Conservation (phyloP, 2,329 filamentous ascomycete species). For the Periconia sp. region DNA sequence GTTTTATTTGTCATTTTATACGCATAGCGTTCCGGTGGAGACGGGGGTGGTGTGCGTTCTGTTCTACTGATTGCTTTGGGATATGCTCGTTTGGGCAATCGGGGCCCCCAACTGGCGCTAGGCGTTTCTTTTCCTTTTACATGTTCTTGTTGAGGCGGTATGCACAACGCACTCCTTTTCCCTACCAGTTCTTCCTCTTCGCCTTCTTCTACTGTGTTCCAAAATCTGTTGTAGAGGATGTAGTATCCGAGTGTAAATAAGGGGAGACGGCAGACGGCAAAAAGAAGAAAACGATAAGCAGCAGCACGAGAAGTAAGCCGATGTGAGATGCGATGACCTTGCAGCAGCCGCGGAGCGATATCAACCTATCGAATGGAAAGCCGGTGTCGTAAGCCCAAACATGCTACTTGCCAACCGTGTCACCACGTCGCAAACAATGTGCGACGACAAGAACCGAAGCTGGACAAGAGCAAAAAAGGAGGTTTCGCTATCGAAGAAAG, state of each 20-base stretch:
- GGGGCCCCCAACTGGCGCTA: too few species aligned
- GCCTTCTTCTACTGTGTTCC: too few species aligned
- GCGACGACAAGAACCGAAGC: not conserved
- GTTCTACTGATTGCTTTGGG: not conserved
- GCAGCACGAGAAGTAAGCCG: too few species aligned
- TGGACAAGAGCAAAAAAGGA: not conserved
- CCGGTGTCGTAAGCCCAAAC: not conserved
- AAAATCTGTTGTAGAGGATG: too few species aligned
- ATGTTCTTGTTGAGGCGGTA: not conserved
- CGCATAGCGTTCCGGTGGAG: constrained; percentile 3
- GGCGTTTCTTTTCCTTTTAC: not conserved
- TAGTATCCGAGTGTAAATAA: too few species aligned
- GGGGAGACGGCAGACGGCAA: too few species aligned
- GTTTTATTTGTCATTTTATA: not conserved
- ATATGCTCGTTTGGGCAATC: not conserved
- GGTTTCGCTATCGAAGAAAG: not conserved
- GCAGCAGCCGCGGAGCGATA: too few species aligned
- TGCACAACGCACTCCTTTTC: not conserved
- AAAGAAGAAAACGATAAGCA: too few species aligned
- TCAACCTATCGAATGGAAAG: not conserved
- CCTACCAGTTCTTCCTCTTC: too few species aligned
- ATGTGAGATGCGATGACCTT: too few species aligned
- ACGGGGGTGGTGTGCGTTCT: not conserved
- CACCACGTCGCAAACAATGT: not conserved
- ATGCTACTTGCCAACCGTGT: not conserved